Conservation (phyloP, 768 basidiomycete species). For the Rickenella mellea region DNA sequence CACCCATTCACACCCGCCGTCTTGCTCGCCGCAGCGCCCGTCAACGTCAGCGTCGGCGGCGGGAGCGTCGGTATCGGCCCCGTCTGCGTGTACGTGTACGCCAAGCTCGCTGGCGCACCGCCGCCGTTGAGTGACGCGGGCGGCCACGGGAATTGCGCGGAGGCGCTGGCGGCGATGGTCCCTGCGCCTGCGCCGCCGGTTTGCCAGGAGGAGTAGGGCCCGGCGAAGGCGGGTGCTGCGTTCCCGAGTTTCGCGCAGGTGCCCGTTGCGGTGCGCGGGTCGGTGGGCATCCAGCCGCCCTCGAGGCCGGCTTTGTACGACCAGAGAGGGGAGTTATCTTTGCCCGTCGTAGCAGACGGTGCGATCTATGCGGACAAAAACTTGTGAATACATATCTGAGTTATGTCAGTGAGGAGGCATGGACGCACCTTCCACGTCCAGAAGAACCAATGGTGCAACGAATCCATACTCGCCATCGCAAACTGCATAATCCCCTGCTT, state of each 20-base stretch:
- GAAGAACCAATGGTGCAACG: constrained; percentile 60
- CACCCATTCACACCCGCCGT: constrained; percentile 45
- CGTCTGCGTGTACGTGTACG: constrained; percentile 52
- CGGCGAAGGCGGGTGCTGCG: constrained; percentile 33
- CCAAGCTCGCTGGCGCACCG: constrained; percentile 24
- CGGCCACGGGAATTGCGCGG: constrained; percentile 41
- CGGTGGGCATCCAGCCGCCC: constrained; percentile 69
- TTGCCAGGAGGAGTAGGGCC: constrained; percentile 51
- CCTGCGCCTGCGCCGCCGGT: constrained; percentile 55
- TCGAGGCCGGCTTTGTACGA: constrained; percentile 62
- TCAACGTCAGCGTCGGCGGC: constrained; percentile 34
- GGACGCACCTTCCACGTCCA: constrained; percentile 68
- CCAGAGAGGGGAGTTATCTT: constrained; percentile 51
- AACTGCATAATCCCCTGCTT: constrained; percentile 45
- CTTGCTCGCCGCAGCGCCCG: constrained; percentile 22
- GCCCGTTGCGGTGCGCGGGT: constrained; percentile 62
- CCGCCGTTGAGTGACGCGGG: constrained; percentile 40
- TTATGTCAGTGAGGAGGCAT: neutral
- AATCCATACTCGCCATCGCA: constrained; percentile 53
- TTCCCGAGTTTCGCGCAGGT: constrained; percentile 50
- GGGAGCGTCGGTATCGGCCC: constrained; percentile 48
- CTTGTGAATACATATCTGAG: neutral
- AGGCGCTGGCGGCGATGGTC: constrained; percentile 32
- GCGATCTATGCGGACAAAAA: constrained; percentile 33
- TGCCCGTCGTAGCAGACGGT: constrained; percentile 39